Evolutionary conservation across 208 protist species (phyloP), one percentile per base, ranked within the genome.

Genomic region (Sergeia podlipaevii): DNA sequence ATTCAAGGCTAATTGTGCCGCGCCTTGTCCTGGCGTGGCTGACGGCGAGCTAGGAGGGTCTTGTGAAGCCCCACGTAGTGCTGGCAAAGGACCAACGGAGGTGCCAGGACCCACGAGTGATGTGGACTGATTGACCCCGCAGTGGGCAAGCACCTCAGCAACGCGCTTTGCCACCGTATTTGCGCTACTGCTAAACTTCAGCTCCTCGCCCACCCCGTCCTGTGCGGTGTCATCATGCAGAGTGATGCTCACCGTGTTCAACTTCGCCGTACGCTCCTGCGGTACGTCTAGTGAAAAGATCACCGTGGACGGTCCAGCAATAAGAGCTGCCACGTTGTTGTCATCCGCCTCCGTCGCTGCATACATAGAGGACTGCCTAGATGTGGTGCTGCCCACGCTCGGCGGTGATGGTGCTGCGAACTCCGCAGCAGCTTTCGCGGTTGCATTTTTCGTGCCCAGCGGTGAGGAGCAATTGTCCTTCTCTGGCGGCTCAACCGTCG

Each of bases 341-440:
- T 53, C 3, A 47, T 39, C 24, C 48, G 29, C 4, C 7, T 5
- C 13, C 11, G 15, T 43, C 41, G 37, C 24, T 46, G 53, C 62
- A 51, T 41, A 57, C 26, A 13, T 29, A 21, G 24, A 66, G 34
- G 10, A n/a, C 46, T 1, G 55, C 63, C n/a, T 38, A 41, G 38
- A 42, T 63, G 63, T 57, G 51, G 28, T 39, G 38, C 5, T 33
- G 48, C 24, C 46, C 10, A 37, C 47, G 28, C 43, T 51, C 54
- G 48, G 56, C 55, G 6, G 45, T 53, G 13, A 70, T 49, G 17
- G 63, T 34, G 47, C 61, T 46, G 63, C 48, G 45, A 30, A 70
- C 48, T 15, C 55, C 53, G 41, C 47, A n/a, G n/a, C n/a, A n/a
- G n/a, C n/a, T n/a, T n/a, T n/a, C n/a, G n/a, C n/a, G n/a, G n/a